These are phyloP conservation scores for Lachancea meyersii DNA, from an alignment of 805 yeast genomes.

Conservation along the genomic window DNA sequence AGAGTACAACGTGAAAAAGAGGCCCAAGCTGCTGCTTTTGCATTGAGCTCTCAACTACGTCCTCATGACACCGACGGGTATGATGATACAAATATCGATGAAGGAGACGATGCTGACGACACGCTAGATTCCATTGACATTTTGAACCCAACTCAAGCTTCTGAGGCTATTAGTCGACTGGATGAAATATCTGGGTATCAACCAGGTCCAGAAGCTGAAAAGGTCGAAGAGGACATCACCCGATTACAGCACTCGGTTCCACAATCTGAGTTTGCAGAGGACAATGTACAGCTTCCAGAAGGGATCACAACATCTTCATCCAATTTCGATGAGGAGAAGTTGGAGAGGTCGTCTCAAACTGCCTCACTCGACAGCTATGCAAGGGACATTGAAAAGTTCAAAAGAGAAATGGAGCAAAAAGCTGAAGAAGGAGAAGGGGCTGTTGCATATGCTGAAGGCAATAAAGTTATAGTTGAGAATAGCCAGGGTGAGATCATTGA, in stretches of 20 bases:
- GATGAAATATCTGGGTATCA: constrained; percentile 7
- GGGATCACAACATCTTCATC: constrained; percentile 9
- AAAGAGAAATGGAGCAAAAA: constrained; percentile 19
- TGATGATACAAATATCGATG: constrained; percentile 7
- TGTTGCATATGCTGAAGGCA: constrained; percentile 63
- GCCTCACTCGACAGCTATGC: constrained; percentile 8
- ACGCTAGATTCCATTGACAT: constrained; percentile 5
- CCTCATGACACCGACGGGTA: constrained; percentile 3
- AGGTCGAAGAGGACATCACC: background rate
- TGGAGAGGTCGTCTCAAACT: constrained; percentile 5
- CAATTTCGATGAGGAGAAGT: constrained; percentile 9
- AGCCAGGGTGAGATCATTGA: constrained; percentile 74
- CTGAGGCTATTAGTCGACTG: constrained; percentile 5
- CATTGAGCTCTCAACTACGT: constrained; percentile 19
- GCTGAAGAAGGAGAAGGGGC: constrained; percentile 27
- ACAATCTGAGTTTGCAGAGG: constrained; percentile 14
- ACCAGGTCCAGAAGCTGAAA: constrained; percentile 1
- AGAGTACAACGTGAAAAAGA: constrained; percentile 37
- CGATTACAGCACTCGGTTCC: constrained; percentile 21
- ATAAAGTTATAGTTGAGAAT: constrained; percentile 69
- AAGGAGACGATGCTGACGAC: constrained; percentile 4
- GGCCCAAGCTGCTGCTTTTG: constrained; percentile 40
- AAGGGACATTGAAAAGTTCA: constrained; percentile 15
- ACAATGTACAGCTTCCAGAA: constrained; percentile 9
- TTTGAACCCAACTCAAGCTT: constrained; percentile 6